Base-by-base conservation (phyloP, 2,329 filamentous ascomycete species). In the Aspergillus melleus region DNA sequence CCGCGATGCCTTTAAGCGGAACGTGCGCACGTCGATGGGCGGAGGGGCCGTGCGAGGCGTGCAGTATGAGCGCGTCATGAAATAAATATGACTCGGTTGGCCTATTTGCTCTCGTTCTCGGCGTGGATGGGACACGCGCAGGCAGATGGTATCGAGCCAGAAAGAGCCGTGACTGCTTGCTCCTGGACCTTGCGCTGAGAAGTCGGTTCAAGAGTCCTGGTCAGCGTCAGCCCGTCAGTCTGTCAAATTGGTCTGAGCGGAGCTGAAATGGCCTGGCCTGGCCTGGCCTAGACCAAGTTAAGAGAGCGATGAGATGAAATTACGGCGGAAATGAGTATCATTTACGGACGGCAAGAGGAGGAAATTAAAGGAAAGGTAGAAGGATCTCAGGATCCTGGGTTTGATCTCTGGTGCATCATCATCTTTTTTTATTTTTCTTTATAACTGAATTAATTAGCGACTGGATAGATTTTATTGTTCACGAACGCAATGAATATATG, bases 1-100 rank as follows among this genome's bases (percentile, higher is more conserved):
- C 76, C 82, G 92, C 42, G 95, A 98, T 56, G 86, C 83, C 30
- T 99, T 99, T 80, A 95, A 93, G 83, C 84, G 92, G 62, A 97
- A 98, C 72, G 95, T 98, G 44, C 86, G 90, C 70, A 84, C 83
- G 22, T 85, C 92, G 6, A 96, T 99, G 91, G 83, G 81, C 3
- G 95, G 95, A 55, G 92, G 92, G 6, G 79, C 79, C 0, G 88
- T 98, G 46, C 88, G 87, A 76, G 89, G 88, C 2, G 82, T 88
- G 67, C 76, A 78, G 6, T 99, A 92, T 72, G 92, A 98, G 64
- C 83, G 88, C 55, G 93, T 97, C 46, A 75, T 91, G 71, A 89
- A 87, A 78, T 91, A 47, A 56, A 57, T 6, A 1, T 42, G 14
- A n/a, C 8, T n/a, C 6, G 16, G 12, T 36, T 16, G 36, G 5